These are phyloP conservation scores for Viola odorata DNA, from an alignment of 345 rosid genomes.

Conservation along the genomic window DNA sequence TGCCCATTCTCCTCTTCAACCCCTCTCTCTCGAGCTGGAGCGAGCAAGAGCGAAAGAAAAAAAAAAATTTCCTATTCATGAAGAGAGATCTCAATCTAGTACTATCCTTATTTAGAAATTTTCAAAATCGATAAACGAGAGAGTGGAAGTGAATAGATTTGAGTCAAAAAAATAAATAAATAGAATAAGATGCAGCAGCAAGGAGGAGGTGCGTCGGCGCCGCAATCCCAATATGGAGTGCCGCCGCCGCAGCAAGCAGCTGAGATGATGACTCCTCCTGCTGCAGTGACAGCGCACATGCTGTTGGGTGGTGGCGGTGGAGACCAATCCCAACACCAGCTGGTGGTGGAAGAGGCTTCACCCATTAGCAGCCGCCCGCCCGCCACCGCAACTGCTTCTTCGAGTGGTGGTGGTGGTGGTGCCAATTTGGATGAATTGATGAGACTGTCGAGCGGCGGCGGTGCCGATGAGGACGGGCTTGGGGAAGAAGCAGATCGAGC, in stretches of 20 bases:
- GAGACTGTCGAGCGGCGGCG: constrained; percentile 39
- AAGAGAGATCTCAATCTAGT: constrained; percentile 11
- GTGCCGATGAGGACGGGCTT: constrained; percentile 19
- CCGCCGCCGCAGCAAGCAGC: neutral
- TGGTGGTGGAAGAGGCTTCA: constrained; percentile 70
- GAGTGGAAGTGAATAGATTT: neutral
- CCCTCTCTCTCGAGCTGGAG: neutral
- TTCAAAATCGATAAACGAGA: neutral
- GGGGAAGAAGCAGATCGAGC: constrained; percentile 41
- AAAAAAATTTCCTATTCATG: constrained; percentile 4
- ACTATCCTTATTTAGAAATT: neutral
- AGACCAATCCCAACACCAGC: constrained; percentile 27
- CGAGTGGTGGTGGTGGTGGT: neutral
- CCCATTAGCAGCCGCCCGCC: constrained; percentile 92
- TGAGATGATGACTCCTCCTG: constrained; percentile 11
- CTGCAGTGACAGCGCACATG: constrained; percentile 16
- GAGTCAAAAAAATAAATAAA: neutral
- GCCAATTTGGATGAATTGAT: constrained; percentile 52
- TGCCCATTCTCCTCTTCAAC: neutral
- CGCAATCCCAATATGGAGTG: constrained; percentile 31
- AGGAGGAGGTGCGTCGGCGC: constrained; percentile 26
- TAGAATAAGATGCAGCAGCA: constrained; percentile 42
- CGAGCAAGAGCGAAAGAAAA: constrained; percentile 4
- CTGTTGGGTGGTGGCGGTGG: neutral
- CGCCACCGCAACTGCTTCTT: constrained; percentile 16